Base-by-base conservation (phyloP, 75 land plant genomes). In the Pinus albicaulis region DNA sequence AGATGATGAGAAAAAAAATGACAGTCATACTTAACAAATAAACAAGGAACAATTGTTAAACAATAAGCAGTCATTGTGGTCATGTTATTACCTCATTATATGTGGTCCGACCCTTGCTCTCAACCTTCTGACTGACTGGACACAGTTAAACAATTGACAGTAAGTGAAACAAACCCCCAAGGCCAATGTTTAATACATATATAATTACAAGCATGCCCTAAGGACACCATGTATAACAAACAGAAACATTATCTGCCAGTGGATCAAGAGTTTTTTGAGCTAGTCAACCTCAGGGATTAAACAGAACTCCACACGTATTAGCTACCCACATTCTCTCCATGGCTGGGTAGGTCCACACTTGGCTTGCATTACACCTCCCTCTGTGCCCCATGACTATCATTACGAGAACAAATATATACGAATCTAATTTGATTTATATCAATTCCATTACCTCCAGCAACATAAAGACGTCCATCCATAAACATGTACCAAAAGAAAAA, bases 101-200 rank as follows among this genome's bases (percentile, higher is more conserved):
- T 26, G 88, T 86, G 28, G 88, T 86, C 52, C 80, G 82, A 4
- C 87, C 86, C 72, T 86, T 86, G 77, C 84, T 86, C 66, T 86
- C 87, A 36, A 86, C 88, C 74, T 86, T 86, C 52, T 44, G 52
- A 8, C 52, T 44, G 52, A 16, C 26, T 34, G 44, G 7, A 84
- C 56, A 55, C 16, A 65, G 53, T 16, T 16, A 41, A 53, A 59
- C 11, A 41, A 20, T 7, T 55, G 15, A 78, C 28, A 20, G 64
- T 36, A 19, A 36, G 16, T 20, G 76, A 75, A 57, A 59, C 48
- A 60, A 34, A 22, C 6, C 8, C 61, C 6, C 41, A 6, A 38
- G 41, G 6, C 4, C 41, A 5, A 5, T 38, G 41, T 38, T 38
- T 38, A 38, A 36, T 55, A 38, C 23, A 36, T 59, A 55, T 14